Base-by-base conservation (phyloP, 768 basidiomycete species). In the Crepidotus variabilis region DNA sequence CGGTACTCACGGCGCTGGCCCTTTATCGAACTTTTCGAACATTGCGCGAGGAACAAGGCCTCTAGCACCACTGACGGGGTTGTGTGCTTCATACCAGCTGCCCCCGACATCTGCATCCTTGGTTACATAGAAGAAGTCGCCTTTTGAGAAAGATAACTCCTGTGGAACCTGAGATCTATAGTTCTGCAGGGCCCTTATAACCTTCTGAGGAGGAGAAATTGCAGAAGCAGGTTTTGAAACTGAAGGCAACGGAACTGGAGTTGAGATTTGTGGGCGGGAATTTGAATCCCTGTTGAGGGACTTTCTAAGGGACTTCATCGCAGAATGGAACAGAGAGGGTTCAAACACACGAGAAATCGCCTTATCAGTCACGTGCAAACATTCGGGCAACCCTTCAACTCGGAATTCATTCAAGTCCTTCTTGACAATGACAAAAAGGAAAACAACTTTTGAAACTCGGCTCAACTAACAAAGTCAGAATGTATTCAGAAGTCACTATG, bases 111-210 rank as follows among this genome's bases (percentile, higher is more conserved):
- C 79, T 16, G 81, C 73, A 64, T 97, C 94, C 56, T 83, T 84
- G 34, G 92, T 79, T 50, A 98, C 96, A 72, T 98, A 91, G 78
- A 98, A 98, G 75, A 98, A 97, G 75, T 99, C 97, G 60, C 97
- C 97, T 73, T 90, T 90, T 61, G 83, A 77, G 71, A 98, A 98
- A 28, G 90, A 83, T 45, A 99, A 85, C 62, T 98, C 87, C 67
- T 92, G 87, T 1, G 94, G 92, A 0, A 84, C 81, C 56, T 81
- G 77, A 2, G 92, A 83, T 48, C 79, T 74, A 74, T 92, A 85
- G 1, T 77, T 64, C 9, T 79, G 72, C 60, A 89, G 75, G 2
- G 96, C 95, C 56, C 91, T 89, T 63, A 99, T 96, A 69, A 98
- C 95, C 70, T 94, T 96, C 73, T 95, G 91, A 2, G 97, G 94